These are phyloP conservation scores for Penicillium sumatraense DNA, from an alignment of 2,329 filamentous ascomycete genomes.

Conservation along the genomic window DNA sequence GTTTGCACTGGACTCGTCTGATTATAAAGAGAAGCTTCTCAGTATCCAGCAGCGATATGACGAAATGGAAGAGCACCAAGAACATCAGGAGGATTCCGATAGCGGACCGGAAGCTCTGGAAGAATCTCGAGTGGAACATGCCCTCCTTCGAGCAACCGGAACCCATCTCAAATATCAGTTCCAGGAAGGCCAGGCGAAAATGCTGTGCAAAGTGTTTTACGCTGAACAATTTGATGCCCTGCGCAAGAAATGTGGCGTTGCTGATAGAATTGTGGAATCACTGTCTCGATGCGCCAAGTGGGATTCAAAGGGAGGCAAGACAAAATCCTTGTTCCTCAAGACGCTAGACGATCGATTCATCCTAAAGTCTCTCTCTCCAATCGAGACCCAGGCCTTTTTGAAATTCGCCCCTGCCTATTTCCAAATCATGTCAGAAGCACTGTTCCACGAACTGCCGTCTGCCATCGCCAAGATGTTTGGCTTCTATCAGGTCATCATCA, in stretches of 20 bases:
- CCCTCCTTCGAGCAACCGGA: constrained; percentile 79
- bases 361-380: constrained; percentile 84
- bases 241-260: constrained; percentile 87
- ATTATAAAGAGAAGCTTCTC: constrained; percentile 83
- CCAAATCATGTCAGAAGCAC: constrained; percentile 91
- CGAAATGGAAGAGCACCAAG: constrained; percentile 35
- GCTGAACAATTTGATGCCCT: constrained; percentile 97
- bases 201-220: constrained; percentile 98
- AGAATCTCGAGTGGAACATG: constrained; percentile 81
- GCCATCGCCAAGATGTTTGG: constrained; percentile 99
- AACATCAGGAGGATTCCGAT: constrained; percentile 27
- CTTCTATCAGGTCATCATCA: constrained; percentile 96
- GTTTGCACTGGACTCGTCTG: constrained; percentile 83
- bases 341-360: constrained; percentile 94
- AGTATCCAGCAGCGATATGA: constrained; percentile 44
- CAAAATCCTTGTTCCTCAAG: constrained; percentile 95
- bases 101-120: constrained; percentile 51
- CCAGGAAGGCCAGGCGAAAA: constrained; percentile 87
- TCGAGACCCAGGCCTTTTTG: constrained; percentile 92
- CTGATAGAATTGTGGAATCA: constrained; percentile 92
- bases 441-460: constrained; percentile 93
- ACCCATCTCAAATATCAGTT: constrained; percentile 97
- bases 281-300: constrained; percentile 94
- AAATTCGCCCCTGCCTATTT: constrained; percentile 97
- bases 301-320: constrained; percentile 98